A percentile compares a stretch with the other conserved stretches of the same genome.
Conservation (phyloP, 495 filamentous ascomycete species). For the Apiosordaria backusii region DNA sequence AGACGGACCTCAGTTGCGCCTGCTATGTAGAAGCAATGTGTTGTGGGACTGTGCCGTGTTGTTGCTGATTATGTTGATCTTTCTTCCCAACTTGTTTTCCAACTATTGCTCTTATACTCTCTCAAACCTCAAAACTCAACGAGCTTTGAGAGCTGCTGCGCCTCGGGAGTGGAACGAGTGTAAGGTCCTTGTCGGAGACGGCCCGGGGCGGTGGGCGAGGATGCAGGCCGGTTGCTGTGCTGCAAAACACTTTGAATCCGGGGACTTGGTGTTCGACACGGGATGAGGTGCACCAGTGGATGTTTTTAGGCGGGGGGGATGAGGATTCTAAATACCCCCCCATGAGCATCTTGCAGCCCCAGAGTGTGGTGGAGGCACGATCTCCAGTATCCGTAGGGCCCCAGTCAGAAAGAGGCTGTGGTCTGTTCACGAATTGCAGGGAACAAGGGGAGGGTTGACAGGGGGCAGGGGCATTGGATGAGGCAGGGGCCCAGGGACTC, state of each 20-base stretch:
- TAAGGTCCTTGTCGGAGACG: constrained; percentile 8
- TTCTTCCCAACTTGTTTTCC: not conserved
- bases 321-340: constrained; percentile 37
- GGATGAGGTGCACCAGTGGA: constrained; percentile 14
- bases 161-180: constrained; percentile 4
- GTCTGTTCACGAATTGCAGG: constrained; percentile 8
- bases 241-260: constrained; percentile 6
- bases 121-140: not conserved
- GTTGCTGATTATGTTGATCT: constrained; percentile 4
- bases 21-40: not conserved
- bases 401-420: constrained; percentile 30
- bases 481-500: constrained; percentile 1
- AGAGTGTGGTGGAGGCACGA: constrained; percentile 34
- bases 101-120: not conserved
- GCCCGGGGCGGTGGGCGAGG: not conserved
- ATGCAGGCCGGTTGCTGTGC: too few relatives aligned
- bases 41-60: not conserved
- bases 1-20: constrained; percentile 15
- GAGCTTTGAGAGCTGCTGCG: not conserved
- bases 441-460: constrained; percentile 5
- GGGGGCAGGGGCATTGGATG: constrained; percentile 17
- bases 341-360: constrained; percentile 24
- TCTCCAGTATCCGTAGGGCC: constrained; percentile 32
- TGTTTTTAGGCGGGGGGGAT: constrained; percentile 20
- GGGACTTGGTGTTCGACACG: constrained; percentile 20